A percentile compares a stretch with the other conserved stretches of the same genome.
These are phyloP conservation scores for Gentiana straminea DNA, from an alignment of 257 asterid genomes.

Conservation along the genomic window DNA sequence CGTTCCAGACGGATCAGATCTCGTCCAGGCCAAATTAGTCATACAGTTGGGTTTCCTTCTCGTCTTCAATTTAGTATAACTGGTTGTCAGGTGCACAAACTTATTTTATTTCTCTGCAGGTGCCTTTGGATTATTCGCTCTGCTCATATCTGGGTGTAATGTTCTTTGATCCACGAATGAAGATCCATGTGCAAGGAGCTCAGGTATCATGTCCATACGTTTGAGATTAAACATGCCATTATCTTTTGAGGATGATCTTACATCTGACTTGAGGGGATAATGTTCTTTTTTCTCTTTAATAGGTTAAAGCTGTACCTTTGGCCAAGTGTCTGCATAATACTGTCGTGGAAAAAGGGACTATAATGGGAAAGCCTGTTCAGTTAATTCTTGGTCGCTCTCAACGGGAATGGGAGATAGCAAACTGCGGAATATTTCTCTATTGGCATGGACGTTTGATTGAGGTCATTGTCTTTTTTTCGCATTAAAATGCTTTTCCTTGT, in stretches of 20 bases:
- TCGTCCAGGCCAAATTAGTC: constrained; percentile 74
- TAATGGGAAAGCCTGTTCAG: constrained; percentile 42
- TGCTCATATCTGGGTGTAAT: constrained; percentile 66
- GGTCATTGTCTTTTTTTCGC: constrained; percentile 25
- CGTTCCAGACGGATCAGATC: constrained; percentile 59
- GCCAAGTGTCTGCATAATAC: constrained; percentile 62
- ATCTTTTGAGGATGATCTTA: neutral
- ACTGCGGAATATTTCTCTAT: constrained; percentile 69
- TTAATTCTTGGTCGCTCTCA: constrained; percentile 63
- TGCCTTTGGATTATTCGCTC: constrained; percentile 70
- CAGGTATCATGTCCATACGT: constrained; percentile 23
- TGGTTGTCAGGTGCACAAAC: neutral
- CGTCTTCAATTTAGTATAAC: constrained; percentile 2
- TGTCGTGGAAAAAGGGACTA: constrained; percentile 32
- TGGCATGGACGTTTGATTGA: constrained; percentile 91
- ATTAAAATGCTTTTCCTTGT: neutral
- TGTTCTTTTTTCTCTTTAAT: constrained; percentile 4
- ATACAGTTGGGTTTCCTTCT: constrained; percentile 19
- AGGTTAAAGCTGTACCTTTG: constrained; percentile 62
- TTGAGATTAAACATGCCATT: neutral
- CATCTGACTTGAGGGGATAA: neutral
- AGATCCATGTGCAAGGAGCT: constrained; percentile 68
- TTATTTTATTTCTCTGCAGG: constrained; percentile 28
- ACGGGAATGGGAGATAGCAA: constrained; percentile 66
- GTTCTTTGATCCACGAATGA: constrained; percentile 76